Base-by-base conservation (phyloP, 495 filamentous ascomycete species). In the Pseudotulostoma volvatum region DNA sequence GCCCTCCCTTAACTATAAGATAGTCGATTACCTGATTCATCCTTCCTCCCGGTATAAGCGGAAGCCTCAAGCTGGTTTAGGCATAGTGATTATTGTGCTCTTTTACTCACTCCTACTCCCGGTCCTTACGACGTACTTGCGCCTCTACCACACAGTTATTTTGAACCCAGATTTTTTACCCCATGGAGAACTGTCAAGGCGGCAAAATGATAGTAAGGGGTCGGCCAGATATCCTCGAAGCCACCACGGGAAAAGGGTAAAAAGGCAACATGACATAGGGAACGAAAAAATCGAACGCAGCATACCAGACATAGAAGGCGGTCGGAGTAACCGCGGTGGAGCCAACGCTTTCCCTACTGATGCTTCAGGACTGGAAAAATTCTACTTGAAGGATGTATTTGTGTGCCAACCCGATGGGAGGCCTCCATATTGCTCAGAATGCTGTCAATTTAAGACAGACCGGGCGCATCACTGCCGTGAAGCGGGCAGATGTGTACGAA, bases 401-500 rank as follows among this genome's bases (percentile, higher is more conserved):
- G 67, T 86, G 4, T 93, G 82, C 52, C 76, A 87, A 44, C 55
- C 63, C 16, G 79, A 87, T 49, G 87, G 87, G 4, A 67, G 74
- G 16, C 87, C 87, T 0, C 69, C 68, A 18, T 95, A 81, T 71
- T 95, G 87, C 57, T 70, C 71, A 7, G 65, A 66, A 36, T 95
- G 87, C 55, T 68, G 66, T 38, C 79, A 75, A 43, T 93, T 79
- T 70, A 94, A 93, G 51, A 72, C 77, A 3, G 87, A 93, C 47
- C 66, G 87, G 18, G 67, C 79, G 2, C 86, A 93, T 46, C 87
- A 95, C 56, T 87, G 79, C 52, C 76, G 77, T 31, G 80, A 90
- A 47, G 60, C 86, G 9, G 74, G 74, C 33, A 66, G 85, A 21
- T 95, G 87, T 56, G 77, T 88, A 19, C 61, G 64, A 20, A 88